Base-by-base conservation (phyloP, 257 asterid genomes). In the Nicotiana sylvestris region DNA sequence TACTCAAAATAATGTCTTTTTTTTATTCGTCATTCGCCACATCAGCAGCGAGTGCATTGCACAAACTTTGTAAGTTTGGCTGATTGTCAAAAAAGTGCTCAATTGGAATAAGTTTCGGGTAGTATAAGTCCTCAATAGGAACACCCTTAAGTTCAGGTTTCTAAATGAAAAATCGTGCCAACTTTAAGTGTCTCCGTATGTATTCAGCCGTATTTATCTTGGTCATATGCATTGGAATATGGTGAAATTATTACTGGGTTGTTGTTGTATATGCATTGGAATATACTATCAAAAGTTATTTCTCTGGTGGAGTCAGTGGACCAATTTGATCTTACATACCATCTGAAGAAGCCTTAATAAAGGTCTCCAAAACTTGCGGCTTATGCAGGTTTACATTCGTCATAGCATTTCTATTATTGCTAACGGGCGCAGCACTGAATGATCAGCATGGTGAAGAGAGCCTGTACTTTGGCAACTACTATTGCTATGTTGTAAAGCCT, bases 341-440 rank as follows among this genome's bases (percentile, higher is more conserved):
- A 79, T 79, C 43, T 65, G 29, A 80, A 80, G 25, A 66, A 39
- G 82, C 60, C 58, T 53, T 11, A 80, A 33, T 33, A 62, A 29
- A 43, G 27, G 27, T 39, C 61, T 80, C 76, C 76, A 27, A 66
- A 9, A 69, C 69, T 43, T 25, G 46, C 53, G 46, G 21, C 60
- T 49, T 53, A 25, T 82, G 90, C 96, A 94, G 99, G 99, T 96
- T 96, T 83, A 86, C 98, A 18, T 96, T 92, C 66, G 97, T 94
- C 3, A 85, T 94, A 80, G 95, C 97, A 12, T 96, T 94, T 85
- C 93, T 96, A 57, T 90, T 96, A 77, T 81, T 96, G 86, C 92
- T 96, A 16, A 96, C 97, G 1, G 99, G 99, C 12, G 98, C 99
- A 43, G 97, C 98, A 9, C 92, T 94, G 53, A 96, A 96, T 18